phyloP scores from a whole-genome alignment of 148 eudicot genomes.

The Cornus kousa region DNA sequence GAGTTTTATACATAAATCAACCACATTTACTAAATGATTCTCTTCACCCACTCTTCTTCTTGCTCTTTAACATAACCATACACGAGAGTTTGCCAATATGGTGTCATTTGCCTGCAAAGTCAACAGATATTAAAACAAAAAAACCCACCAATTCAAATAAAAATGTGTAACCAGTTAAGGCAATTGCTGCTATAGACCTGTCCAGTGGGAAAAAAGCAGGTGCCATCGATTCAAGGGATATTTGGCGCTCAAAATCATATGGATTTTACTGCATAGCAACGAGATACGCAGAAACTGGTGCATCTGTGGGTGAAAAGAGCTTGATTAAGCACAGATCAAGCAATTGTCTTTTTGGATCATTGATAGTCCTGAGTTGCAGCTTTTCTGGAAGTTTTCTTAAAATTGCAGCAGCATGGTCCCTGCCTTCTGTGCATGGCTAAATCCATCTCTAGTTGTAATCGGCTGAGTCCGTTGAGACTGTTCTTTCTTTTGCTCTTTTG shows the following conservation, averaged over 20 bases:
- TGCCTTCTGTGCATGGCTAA: slow-evolving; percentile 54
- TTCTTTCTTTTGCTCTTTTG: slow-evolving; percentile 62
- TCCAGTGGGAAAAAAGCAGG: slow-evolving; percentile 93
- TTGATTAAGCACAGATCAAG: slow-evolving; percentile 1
- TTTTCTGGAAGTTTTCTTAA: slow-evolving; percentile 70
- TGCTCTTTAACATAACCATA: too few species aligned
- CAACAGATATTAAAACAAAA: background rate
- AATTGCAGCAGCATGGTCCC: slow-evolving; percentile 53
- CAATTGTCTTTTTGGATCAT: slow-evolving; percentile 71
- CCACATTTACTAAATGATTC: slow-evolving; percentile 37
- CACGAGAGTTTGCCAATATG: too few species aligned
- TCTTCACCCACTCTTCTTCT: slow-evolving; percentile 44
- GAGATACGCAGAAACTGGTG: too few species aligned
- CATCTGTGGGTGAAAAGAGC: too few species aligned
- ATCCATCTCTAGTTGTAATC: slow-evolving; percentile 64
- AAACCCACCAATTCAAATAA: background rate
- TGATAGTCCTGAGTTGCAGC: slow-evolving; percentile 57
- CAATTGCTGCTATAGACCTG: slow-evolving; percentile 28
- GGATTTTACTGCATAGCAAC: slow-evolving; percentile 34
- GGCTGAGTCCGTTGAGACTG: slow-evolving; percentile 66
- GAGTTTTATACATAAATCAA: too few species aligned
- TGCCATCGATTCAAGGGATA: slow-evolving; percentile 81
- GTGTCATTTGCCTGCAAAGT: slow-evolving; percentile 64
- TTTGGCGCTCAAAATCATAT: slow-evolving; percentile 89
- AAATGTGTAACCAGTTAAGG: background rate